These are phyloP conservation scores for Cenchrus americanus DNA, from an alignment of 176 grass and related monocot genomes.

Conservation along the genomic window DNA sequence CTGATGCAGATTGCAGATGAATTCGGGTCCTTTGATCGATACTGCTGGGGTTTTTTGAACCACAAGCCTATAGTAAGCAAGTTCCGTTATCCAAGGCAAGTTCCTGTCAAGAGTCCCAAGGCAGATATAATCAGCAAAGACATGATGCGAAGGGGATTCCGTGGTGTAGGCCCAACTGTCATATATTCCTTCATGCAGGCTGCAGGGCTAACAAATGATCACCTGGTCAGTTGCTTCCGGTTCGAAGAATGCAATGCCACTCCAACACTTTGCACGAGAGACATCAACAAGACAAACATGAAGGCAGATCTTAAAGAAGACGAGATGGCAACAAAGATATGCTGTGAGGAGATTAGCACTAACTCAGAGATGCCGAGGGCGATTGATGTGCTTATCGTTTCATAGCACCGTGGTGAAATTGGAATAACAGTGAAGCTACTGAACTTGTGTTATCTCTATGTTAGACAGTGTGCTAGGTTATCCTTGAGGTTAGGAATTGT, in stretches of 20 bases:
- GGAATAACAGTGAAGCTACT: slow-evolving; percentile 6
- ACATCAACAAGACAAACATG: not conserved
- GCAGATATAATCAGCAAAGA: slow-evolving; percentile 95
- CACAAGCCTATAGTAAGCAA: slow-evolving; percentile 73
- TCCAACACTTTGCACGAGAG: slow-evolving; percentile 21
- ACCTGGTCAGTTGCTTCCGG: slow-evolving; percentile 83
- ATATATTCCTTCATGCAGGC: slow-evolving; percentile 98
- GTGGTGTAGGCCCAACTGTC: slow-evolving; percentile 74
- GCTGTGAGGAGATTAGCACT: slow-evolving; percentile 19
- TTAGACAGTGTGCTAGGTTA: slow-evolving; percentile 39
- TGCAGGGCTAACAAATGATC: slow-evolving; percentile 86
- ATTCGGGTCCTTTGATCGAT: slow-evolving; percentile 79
- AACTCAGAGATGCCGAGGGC: slow-evolving; percentile 24
- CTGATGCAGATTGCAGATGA: slow-evolving; percentile 70
- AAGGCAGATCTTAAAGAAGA: slow-evolving; percentile 29
- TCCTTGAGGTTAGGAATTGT: slow-evolving; percentile 33
- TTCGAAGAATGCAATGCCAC: slow-evolving; percentile 61
- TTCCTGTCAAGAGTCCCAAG: slow-evolving; percentile 88
- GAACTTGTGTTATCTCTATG: slow-evolving; percentile 31
- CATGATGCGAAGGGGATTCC: slow-evolving; percentile 76
- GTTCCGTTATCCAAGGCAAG: slow-evolving; percentile 67
- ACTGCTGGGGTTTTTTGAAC: slow-evolving; percentile 95
- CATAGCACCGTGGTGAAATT: slow-evolving; percentile 40
- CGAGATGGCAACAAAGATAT: slow-evolving; percentile 17
- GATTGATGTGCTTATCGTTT: slow-evolving; percentile 56